Base-by-base conservation (phyloP, 768 basidiomycete genomes). In the Mycena floridula region DNA sequence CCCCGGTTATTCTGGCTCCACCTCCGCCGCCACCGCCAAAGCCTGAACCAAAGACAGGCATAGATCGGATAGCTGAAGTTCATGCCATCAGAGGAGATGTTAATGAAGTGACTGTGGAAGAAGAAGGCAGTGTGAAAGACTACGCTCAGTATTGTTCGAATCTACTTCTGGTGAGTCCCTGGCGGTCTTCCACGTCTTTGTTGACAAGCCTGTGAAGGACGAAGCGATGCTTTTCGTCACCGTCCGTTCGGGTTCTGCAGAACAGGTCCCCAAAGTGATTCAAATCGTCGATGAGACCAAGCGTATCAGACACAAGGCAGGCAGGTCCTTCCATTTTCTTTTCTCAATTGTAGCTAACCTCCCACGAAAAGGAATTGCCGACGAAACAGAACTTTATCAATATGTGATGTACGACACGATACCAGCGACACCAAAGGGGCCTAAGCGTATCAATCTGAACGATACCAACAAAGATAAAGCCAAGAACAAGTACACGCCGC, bases 171-270 rank as follows among this genome's bases (percentile, higher is more conserved):
- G 88, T 82, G 51, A 39, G 69, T 54, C 18, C 16, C 22, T 20
- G 3, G 12, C 23, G 27, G 43, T 16, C 42, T 38, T 42, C 28
- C 25, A 25, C 37, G 8, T 21, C 12, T 22, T 12, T 23, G 24
- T 44, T 11, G 27, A 30, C 37, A 40, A 24, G 38, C 12, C 13
- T 48, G 7, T 42, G n/a, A n/a, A 88, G 86, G 86, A 89, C 46
- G 81, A 86, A 47, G 82, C 83, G 5, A 82, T 92, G 77, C 62
- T 91, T 11, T 91, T 89, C 55, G 74, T 91, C 45, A 81, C 81
- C 5, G 63, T 92, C 22, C 75, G 80, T 22, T 85, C 87, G 6
- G 72, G 74, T 23, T 73, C 77, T 15, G 62, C 77, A 1, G 67
- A 70, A 3, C 69, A 85, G 38, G 89, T 90, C 3, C 74, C 85